Evolutionary conservation across 1,284 basidiomycete genomes (phyloP).

Genomic region (Ustilago nuda): DNA sequence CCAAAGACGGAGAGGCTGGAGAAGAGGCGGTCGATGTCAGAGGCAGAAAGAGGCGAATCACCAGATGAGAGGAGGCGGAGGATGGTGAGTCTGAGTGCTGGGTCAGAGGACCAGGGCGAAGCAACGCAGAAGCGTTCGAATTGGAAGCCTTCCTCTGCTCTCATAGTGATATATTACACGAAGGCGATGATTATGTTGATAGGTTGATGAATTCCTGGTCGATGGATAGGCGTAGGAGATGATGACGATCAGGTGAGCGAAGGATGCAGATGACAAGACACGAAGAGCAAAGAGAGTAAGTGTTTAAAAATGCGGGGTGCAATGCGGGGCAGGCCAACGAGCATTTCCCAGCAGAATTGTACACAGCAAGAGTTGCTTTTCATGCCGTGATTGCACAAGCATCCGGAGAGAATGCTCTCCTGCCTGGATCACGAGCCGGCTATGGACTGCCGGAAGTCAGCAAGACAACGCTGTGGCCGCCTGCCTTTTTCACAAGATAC

Average conservation of each 20-base stretch:
- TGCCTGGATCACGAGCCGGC: no score
- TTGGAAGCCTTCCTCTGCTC: slow-evolving; percentile 52
- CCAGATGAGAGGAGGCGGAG: slow-evolving; percentile 37
- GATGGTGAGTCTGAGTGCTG: slow-evolving; percentile 41
- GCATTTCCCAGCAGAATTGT: no score
- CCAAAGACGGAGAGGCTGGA: slow-evolving; percentile 23
- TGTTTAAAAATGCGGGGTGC: neutral
- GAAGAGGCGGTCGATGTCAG: slow-evolving; percentile 29
- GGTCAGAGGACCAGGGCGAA: slow-evolving; percentile 46
- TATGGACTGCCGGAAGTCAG: no score
- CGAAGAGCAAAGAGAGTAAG: no score
- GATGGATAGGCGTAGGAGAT: neutral
- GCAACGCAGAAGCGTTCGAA: slow-evolving; percentile 46
- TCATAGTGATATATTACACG: slow-evolving; percentile 11
- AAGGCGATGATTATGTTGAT: neutral
- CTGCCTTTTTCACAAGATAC: no score
- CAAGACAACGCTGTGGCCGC: no score
- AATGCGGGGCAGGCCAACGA: no score
- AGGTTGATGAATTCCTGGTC: no score
- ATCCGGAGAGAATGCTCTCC: no score
- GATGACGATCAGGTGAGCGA: neutral
- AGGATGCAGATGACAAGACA: no score
- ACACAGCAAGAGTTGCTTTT: no score
- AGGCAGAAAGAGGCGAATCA: slow-evolving; percentile 5
- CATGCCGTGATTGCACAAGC: no score